phyloP scores from a whole-genome alignment of 139 green algal species.

The Volvox africanus region DNA sequence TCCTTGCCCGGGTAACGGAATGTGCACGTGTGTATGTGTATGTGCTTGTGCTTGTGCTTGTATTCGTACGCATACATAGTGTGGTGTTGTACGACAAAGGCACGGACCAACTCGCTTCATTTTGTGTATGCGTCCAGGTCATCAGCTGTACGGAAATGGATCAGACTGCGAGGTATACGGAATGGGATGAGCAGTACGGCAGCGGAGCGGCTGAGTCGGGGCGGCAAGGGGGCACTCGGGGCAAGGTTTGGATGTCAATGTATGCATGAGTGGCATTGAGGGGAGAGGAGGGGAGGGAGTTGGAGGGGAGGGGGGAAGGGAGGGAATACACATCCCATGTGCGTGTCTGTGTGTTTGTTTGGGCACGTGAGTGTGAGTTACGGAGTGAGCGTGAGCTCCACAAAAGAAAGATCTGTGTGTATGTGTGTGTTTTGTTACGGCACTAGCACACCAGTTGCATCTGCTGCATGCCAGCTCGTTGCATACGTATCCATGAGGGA shows the following conservation, averaged over 20 bases:
- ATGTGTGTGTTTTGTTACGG: no score
- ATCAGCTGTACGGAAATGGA: conserved; percentile 55
- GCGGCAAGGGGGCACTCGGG: neutral
- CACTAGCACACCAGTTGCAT: no score
- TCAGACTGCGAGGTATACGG: conserved; percentile 17
- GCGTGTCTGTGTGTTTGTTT: no score
- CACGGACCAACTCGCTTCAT: neutral
- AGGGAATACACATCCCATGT: no score
- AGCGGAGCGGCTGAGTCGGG: conserved; percentile 27
- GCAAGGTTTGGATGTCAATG: conserved; percentile 19
- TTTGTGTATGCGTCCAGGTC: neutral
- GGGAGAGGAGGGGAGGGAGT: neutral
- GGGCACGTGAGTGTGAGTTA: no score
- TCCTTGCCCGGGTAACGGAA: neutral
- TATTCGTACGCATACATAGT: neutral
- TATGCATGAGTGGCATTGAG: neutral
- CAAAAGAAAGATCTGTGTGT: no score
- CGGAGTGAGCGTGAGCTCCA: no score
- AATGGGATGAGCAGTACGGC: conserved; percentile 59
- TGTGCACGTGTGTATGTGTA: neutral
- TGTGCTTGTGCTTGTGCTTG: neutral
- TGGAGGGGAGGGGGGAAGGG: neutral
- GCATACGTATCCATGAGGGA: no score
- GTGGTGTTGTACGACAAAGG: neutral
- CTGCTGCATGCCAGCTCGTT: no score